phyloP scores from a whole-genome alignment of 202 grass and related monocot genomes.

The Hordeum pubiflorum region DNA sequence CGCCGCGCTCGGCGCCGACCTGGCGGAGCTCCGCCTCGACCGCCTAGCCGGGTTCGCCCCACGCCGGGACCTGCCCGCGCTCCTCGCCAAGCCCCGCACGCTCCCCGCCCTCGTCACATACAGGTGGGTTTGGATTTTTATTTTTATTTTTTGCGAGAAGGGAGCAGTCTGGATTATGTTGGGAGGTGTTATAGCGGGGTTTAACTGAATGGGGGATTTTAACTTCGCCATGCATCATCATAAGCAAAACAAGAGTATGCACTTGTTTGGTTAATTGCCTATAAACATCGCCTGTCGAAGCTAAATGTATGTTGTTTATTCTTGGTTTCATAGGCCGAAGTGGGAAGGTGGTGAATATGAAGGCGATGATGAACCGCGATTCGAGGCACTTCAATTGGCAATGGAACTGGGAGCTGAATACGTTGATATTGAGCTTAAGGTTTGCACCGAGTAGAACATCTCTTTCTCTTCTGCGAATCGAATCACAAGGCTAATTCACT shows the following conservation, averaged over 20 bases:
- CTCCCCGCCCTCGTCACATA: constrained; percentile 91
- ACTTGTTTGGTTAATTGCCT: not conserved
- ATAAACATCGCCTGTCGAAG: not conserved
- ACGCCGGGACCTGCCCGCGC: constrained; percentile 52
- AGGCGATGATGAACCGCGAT: constrained; percentile 59
- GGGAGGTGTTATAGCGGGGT: not conserved
- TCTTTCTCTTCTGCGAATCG: not conserved
- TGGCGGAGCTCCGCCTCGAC: constrained; percentile 83
- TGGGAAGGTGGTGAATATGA: constrained; percentile 95
- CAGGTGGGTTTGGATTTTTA: constrained; percentile 32
- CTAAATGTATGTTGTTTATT: not conserved
- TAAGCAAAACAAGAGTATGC: not conserved
- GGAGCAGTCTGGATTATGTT: not conserved
- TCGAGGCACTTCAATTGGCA: constrained; percentile 59
- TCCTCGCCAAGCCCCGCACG: constrained; percentile 57
- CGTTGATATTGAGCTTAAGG: constrained; percentile 91
- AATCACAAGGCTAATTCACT: not conserved
- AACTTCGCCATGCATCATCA: not conserved
- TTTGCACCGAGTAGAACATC: not conserved
- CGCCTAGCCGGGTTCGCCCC: constrained; percentile 52
- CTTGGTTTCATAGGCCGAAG: constrained; percentile 53
- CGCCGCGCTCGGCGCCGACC: constrained; percentile 60
- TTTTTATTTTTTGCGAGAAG: too few species aligned
- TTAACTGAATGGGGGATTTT: not conserved
- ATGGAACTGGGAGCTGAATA: constrained; percentile 92